A percentile compares a stretch with the other conserved stretches of the same genome.
Evolutionary conservation across 139 green algal species (phyloP).

Genomic region (Diplosphaera chodatii): DNA sequence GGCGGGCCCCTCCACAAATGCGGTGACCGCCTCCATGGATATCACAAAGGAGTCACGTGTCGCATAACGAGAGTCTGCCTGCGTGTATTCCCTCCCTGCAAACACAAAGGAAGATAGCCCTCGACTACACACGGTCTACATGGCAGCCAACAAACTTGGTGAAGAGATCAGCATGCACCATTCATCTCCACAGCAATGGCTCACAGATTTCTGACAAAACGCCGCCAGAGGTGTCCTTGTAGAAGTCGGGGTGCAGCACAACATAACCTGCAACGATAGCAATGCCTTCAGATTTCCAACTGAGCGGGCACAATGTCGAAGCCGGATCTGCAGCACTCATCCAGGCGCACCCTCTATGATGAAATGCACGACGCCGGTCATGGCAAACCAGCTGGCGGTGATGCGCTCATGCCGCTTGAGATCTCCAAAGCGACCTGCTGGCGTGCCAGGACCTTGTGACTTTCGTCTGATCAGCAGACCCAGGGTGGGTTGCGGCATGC

Average conservation of each 20-base stretch:
- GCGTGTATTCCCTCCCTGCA: slow-evolving; percentile 87
- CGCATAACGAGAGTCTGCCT: slow-evolving; percentile 82
- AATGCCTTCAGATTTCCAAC: neutral
- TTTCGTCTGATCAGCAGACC: neutral
- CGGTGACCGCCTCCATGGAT: slow-evolving; percentile 77
- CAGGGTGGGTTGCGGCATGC: neutral
- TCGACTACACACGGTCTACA: neutral
- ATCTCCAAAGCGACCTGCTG: slow-evolving; percentile 29
- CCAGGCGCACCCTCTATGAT: slow-evolving; percentile 71
- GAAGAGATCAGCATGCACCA: neutral
- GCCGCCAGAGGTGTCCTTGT: slow-evolving; percentile 51
- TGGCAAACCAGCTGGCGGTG: slow-evolving; percentile 56
- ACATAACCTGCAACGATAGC: slow-evolving; percentile 36
- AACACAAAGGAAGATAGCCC: neutral
- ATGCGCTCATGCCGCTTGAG: slow-evolving; percentile 39
- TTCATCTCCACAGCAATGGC: neutral
- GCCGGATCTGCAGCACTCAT: too few species aligned
- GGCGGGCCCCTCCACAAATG: slow-evolving; percentile 67
- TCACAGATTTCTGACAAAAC: slow-evolving; percentile 74
- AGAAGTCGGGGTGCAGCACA: slow-evolving; percentile 66
- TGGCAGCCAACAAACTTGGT: neutral
- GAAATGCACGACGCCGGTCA: slow-evolving; percentile 73
- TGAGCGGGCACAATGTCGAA: neutral
- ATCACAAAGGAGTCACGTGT: slow-evolving; percentile 80
- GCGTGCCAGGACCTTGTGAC: neutral